These are phyloP conservation scores for Neurospora africana DNA, from an alignment of 495 filamentous ascomycete species.

Conservation along the genomic window DNA sequence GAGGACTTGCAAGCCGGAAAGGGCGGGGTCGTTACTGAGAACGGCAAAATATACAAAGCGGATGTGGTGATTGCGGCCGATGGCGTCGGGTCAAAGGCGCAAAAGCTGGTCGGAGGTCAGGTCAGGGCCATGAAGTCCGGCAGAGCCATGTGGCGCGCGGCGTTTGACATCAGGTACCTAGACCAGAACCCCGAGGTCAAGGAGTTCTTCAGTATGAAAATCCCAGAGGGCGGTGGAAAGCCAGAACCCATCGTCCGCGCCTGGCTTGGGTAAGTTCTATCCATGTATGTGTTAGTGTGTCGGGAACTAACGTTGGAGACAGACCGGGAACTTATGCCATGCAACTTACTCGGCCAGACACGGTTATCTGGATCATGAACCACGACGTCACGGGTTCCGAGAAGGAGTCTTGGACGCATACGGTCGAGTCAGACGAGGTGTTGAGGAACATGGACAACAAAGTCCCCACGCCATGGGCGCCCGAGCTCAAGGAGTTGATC, in stretches of 20 bases:
- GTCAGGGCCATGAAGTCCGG: slow-evolving; percentile 37
- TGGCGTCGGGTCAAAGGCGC: slow-evolving; percentile 44
- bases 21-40: slow-evolving; percentile 36
- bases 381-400: slow-evolving; percentile 42
- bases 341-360: slow-evolving; percentile 37
- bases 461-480: slow-evolving; percentile 32
- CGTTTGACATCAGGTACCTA: slow-evolving; percentile 25
- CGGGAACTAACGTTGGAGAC: slow-evolving; percentile 1
- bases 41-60: slow-evolving; percentile 39
- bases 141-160: slow-evolving; percentile 44
- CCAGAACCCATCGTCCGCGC: slow-evolving; percentile 31
- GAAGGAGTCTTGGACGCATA: slow-evolving; percentile 42
- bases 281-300: neutral
- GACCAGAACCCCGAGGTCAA: slow-evolving; percentile 35
- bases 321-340: slow-evolving; percentile 42
- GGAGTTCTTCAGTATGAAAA: slow-evolving; percentile 33
- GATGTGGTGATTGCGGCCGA: slow-evolving; percentile 52
- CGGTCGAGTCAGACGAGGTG: slow-evolving; percentile 43
- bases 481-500: slow-evolving; percentile 44
- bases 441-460: slow-evolving; percentile 39
- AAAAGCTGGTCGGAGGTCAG: slow-evolving; percentile 39
- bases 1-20: slow-evolving; percentile 34
- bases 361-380: slow-evolving; percentile 48
- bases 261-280: slow-evolving; percentile 28
- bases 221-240: slow-evolving; percentile 16